Conservation (phyloP, 2,329 filamentous ascomycete genomes). For the Hypocreales sp. region DNA sequence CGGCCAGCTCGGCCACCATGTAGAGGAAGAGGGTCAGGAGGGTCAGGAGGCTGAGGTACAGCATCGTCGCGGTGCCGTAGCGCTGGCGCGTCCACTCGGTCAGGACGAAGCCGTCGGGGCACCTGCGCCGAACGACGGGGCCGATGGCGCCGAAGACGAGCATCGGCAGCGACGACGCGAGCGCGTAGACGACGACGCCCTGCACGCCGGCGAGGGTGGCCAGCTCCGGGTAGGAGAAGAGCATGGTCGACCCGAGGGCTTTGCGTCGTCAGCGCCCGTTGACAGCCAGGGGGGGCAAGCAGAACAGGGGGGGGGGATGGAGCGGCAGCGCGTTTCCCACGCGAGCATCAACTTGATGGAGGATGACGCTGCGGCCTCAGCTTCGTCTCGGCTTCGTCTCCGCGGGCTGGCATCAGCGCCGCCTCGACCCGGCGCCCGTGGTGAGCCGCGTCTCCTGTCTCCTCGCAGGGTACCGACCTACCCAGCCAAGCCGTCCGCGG, state of each 20-base stretch:
- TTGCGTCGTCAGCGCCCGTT: slow-evolving; percentile 29
- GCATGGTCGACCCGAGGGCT: slow-evolving; percentile 73
- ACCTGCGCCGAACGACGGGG: slow-evolving; percentile 64
- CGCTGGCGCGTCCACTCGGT: slow-evolving; percentile 74
- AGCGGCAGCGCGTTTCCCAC: slow-evolving; percentile 96
- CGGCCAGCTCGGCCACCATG: slow-evolving; percentile 74
- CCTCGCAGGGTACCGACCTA: too few relatives aligned
- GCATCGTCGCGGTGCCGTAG: slow-evolving; percentile 51
- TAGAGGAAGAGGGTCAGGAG: slow-evolving; percentile 72
- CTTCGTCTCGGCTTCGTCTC: slow-evolving; percentile 37
- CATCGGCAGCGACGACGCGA: slow-evolving; percentile 57
- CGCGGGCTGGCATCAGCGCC: slow-evolving; percentile 36
- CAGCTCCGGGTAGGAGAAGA: slow-evolving; percentile 71
- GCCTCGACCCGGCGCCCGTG: slow-evolving; percentile 64
- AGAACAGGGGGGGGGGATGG: slow-evolving; percentile 22
- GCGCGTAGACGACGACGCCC: slow-evolving; percentile 60
- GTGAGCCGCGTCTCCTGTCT: slow-evolving; percentile 49
- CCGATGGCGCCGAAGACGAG: slow-evolving; percentile 61
- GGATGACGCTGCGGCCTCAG: slow-evolving; percentile 95
- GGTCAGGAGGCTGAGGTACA: slow-evolving; percentile 65
- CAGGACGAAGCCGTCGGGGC: slow-evolving; percentile 69
- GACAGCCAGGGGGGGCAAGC: slow-evolving; percentile 11
- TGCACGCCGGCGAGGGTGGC: slow-evolving; percentile 67
- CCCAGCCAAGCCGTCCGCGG: too few relatives aligned
- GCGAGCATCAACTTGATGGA: slow-evolving; percentile 99